Conservation (phyloP, 2,329 filamentous ascomycete genomes). For the Colletotrichum coccodes region DNA sequence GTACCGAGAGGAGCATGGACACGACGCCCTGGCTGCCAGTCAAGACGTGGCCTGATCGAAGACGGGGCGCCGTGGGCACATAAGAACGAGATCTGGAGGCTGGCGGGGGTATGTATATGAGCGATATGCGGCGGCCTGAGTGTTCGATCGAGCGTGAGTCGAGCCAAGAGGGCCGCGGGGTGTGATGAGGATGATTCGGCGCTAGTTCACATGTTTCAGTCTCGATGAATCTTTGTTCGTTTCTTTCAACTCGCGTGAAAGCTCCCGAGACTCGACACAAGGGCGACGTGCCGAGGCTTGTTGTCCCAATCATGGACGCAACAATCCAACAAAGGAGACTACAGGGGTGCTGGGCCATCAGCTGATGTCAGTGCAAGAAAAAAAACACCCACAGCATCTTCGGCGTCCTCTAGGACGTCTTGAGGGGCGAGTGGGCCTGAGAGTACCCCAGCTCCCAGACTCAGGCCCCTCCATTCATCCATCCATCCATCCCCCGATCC, state of each 20-base stretch:
- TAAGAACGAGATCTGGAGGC: not conserved
- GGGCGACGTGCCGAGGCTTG: not conserved
- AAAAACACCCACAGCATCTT: conserved; percentile 10
- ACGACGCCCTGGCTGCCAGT: not conserved
- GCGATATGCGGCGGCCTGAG: not conserved
- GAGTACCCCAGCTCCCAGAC: not conserved
- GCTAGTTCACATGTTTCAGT: too few species aligned
- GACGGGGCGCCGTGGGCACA: not conserved
- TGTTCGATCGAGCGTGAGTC: not conserved
- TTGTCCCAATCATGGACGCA: not conserved
- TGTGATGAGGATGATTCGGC: too few species aligned
- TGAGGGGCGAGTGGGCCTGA: not conserved
- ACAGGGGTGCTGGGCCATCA: not conserved
- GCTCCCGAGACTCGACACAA: not conserved
- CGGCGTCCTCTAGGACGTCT: not conserved
- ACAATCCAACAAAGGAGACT: not conserved
- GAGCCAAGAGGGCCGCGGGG: not conserved
- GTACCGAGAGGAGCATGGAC: not conserved
- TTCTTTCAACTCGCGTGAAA: not conserved
- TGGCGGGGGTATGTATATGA: not conserved
- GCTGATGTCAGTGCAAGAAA: conserved; percentile 15
- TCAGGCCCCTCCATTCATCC: not conserved
- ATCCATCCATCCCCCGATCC: conserved; percentile 1
- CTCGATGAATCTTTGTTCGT: not conserved
- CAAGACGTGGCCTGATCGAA: not conserved